Evolutionary conservation across 2,329 filamentous ascomycete genomes (phyloP), one percentile per base, ranked within the genome.

Genomic region (Emmonsiellopsis sp.): DNA sequence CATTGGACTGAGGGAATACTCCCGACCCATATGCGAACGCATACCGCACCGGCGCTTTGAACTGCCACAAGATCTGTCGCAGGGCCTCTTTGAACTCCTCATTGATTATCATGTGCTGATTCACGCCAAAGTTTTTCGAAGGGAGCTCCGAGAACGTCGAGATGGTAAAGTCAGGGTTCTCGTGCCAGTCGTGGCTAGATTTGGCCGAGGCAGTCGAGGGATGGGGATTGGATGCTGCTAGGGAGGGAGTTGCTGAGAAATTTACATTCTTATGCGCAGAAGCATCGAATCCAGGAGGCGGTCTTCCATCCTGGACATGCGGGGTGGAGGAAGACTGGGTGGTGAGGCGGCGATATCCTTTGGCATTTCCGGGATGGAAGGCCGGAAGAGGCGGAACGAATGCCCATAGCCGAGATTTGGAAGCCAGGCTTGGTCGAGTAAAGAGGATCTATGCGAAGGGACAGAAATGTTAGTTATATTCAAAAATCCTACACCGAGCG

Each of bases 1-100:
- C 67, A 59, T 79, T 79, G 48, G 74, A 74, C 68, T 98, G 93
- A 0, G 91, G 84, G 65, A 98, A 98, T 8, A 98, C 93, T 3
- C 93, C 93, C 5, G 92, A 97, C 21, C 93, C 93, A 66, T 98
- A 98, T 1, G 93, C 93, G 69, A 98, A 95, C 11, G 91, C 92
- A 74, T 97, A 97, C 53, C 91, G 84, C 60, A 98, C 95, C 0
- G 93, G 92, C 0, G 93, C 92, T 50, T 85, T 80, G 70, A 98
- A 97, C 63, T 94, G 83, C 81, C 90, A 93, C 21, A 96, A 76
- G 58, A 97, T 87, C 62, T 90, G 83, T 52, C 91, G 83, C 63
- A 98, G 72, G 10, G 86, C 86, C 69, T 96, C 87, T 65, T 95
- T 96, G 70, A 97, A 93, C 68, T 97, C 91, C 65, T 89, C 84